Base-by-base conservation (phyloP, 2,329 filamentous ascomycete species). In the Exserohilum rostratum region DNA sequence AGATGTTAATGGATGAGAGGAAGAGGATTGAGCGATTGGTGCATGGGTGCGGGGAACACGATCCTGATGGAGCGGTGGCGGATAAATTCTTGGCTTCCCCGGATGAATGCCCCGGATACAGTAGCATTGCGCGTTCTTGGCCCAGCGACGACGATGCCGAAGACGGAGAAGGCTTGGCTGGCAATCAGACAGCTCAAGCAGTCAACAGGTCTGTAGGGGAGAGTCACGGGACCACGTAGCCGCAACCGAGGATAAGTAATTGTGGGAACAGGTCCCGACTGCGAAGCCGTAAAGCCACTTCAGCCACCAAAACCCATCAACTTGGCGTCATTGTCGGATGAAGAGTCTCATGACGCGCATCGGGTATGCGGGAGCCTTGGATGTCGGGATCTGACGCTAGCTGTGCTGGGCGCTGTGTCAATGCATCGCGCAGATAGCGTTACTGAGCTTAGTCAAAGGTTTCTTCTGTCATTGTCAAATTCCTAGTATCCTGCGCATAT, bases 161-260 rank as follows among this genome's bases (percentile, higher is more conserved):
- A 10, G 25, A 25, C 9, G 9, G 4, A 29, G 9, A 38, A 13
- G 13, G 17, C 34, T 22, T 39, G 15, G 3, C n/a, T 10, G 25
- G 42, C 12, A 18, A 15, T 2, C 27, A 34, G 39, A 22, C 18
- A 20, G 18, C 25, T 27, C 18, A 0, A 46, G n/a, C 5, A 12
- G 43, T 3, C 20, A 18, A 31, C n/a, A 13, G 2, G 10, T 18
- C 15, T 29, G 4, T 31, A 18, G 45, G 20, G 29, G 11, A 17
- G 25, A 11, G 22, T 51, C 52, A 55, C 47, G 42, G 22, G 52
- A 51, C 22, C 20, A 25, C 37, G 25, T 37, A 51, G 53, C 53
- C 47, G 47, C 25, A 51, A 27, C 47, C 53, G 47, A 52, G 42
- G 53, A 35, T 46, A 15, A 20, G n/a, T n/a, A n/a, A n/a, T n/a